Base-by-base conservation (phyloP, 2,329 filamentous ascomycete species). In the Fusarium globosum region DNA sequence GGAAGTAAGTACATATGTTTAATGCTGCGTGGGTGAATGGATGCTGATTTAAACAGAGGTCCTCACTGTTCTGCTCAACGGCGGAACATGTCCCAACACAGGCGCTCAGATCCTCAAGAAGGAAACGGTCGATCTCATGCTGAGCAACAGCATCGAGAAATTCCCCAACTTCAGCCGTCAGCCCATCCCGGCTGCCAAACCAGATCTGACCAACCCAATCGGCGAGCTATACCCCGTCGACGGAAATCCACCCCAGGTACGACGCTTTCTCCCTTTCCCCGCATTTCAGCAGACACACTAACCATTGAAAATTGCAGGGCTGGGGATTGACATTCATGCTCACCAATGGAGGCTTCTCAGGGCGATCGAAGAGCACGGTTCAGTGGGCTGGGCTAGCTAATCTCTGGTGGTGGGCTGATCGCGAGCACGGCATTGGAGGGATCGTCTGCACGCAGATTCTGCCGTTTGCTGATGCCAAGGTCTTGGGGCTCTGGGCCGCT, bases 271-370 rank as follows among this genome's bases (percentile, higher is more conserved):
- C 13, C 14, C 39, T 14, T 13, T 4, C 36, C n/a, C 28, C 4
- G 14, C 21, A 16, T 16, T 7, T 21, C 12, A 2, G 8, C 10
- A 41, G 21, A 1, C 20, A 4, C 18, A 38, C 62, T 68, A 9
- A 68, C 14, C 15, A 53, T 53, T 23, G 20, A 4, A 4, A 3
- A 21, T 6, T 3, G 13, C 20, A 69, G 69, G 91, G 91, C 16
- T 93, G 90, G 90, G 90, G 90, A 0, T 80, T 93, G 38, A 87
- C 85, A 0, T 89, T 90, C 55, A 88, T 91, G 85, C 79, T 90
- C 18, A 88, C 80, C 21, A 78, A 81, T 26, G 84, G 85, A 2
- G 85, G 85, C 2, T 73, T 79, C 2, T 89, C 89, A 6, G 89
- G 90, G 0, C 83, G 89, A 14, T 87, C 87, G 0, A 79, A 72